Percentiles rank a stretch among this genome's conserved stretches.
These are phyloP conservation scores for Rhizomucor pusillus DNA, from an alignment of 371 early-diverging fungal species.

Conservation along the genomic window DNA sequence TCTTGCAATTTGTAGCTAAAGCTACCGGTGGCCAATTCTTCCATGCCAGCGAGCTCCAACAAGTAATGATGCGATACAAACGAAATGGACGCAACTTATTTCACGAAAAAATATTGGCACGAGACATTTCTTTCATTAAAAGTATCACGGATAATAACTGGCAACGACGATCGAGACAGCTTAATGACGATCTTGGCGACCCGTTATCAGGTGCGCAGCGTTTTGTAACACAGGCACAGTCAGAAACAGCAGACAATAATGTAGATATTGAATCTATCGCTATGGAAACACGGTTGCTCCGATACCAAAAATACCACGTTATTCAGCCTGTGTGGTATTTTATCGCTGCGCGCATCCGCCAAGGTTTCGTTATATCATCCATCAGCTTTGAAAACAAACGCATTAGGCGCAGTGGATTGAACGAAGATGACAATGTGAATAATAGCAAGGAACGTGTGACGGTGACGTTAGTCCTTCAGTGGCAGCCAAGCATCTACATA, in stretches of 20 bases:
- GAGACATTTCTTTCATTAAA: too few species aligned
- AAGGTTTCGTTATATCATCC: constrained; percentile 77
- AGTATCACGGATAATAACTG: too few species aligned
- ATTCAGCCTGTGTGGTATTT: constrained; percentile 63
- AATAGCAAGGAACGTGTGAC: constrained; percentile 49
- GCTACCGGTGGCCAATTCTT: constrained; percentile 79
- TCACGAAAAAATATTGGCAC: background rate
- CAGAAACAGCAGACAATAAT: background rate
- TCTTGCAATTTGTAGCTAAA: constrained; percentile 75
- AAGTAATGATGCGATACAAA: too few species aligned
- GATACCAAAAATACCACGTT: constrained; percentile 76
- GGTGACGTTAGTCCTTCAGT: constrained; percentile 65
- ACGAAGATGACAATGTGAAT: constrained; percentile 2
- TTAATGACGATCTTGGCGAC: too few species aligned
- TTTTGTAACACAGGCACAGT: too few species aligned
- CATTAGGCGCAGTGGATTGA: background rate
- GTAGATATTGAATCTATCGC: constrained; percentile 11
- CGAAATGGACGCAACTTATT: background rate
- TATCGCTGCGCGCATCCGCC: constrained; percentile 71
- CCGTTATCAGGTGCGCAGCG: too few species aligned
- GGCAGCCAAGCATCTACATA: constrained; percentile 86
- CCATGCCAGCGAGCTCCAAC: constrained; percentile 68
- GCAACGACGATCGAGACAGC: too few species aligned
- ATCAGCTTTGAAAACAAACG: constrained; percentile 41
- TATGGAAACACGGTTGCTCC: constrained; percentile 70